Percentiles rank a stretch among this genome's conserved stretches.
Evolutionary conservation across 139 green algal genomes (phyloP).

Genomic region (Nannochloris sp.): DNA sequence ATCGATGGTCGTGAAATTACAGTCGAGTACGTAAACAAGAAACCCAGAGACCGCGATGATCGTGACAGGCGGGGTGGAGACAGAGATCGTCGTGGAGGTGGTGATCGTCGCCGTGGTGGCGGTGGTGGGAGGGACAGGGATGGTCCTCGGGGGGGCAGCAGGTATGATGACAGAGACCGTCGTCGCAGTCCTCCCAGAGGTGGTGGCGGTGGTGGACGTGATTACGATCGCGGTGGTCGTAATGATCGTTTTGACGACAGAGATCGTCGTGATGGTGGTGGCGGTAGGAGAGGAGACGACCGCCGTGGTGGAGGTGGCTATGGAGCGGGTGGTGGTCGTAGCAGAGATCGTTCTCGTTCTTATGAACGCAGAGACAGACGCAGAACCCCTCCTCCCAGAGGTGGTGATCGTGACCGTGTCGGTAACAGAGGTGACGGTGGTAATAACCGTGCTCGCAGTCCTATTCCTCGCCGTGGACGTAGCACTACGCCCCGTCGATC

Average conservation of each 20-base stretch:
- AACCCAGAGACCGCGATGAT: not conserved
- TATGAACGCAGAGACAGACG: slow-evolving; percentile 1
- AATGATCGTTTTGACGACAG: not conserved
- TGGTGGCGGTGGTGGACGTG: slow-evolving; percentile 6
- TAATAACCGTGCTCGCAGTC: not conserved
- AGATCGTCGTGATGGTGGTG: not conserved
- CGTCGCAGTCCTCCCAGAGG: slow-evolving; percentile 12
- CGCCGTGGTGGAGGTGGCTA: no score
- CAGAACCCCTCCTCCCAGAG: slow-evolving; percentile 9
- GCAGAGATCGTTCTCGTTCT: not conserved
- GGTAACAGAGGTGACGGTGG: not conserved
- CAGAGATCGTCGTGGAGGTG: not conserved
- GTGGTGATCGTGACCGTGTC: slow-evolving; percentile 1
- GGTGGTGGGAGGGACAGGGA: not conserved
- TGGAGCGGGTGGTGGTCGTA: not conserved
- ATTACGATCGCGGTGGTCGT: not conserved
- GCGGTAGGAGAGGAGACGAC: not conserved
- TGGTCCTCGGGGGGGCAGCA: not conserved
- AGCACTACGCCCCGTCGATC: not conserved
- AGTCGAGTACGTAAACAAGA: slow-evolving; percentile 25
- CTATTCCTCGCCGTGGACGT: not conserved
- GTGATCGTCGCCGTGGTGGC: not conserved
- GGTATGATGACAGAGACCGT: slow-evolving; percentile 3
- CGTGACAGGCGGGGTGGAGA: not conserved
- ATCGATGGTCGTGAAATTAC: slow-evolving; percentile 34